Base-by-base conservation (phyloP, 768 basidiomycete genomes). In the Cystofilobasidium macerans region DNA sequence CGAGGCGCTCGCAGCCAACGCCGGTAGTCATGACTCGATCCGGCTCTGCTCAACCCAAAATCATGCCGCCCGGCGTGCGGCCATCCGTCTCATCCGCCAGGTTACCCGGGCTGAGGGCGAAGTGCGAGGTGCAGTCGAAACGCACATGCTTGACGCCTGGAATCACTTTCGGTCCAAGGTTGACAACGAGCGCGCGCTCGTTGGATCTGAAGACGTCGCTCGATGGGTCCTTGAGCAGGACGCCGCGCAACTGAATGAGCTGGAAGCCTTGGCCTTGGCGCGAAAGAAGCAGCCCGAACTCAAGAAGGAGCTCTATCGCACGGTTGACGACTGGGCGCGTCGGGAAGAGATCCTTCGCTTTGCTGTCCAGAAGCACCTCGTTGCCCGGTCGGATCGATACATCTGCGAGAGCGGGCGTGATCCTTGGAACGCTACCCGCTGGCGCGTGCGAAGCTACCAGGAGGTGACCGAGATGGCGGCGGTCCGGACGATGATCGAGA, bases 401-500 rank as follows among this genome's bases (percentile, higher is more conserved):
- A 43, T 45, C 58, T 42, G 38, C 71, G 8, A 67, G 68, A 14
- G 75, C 75, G 18, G 73, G 73, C 48, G 68, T 73, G 30, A 71
- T 72, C 69, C 74, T 13, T 65, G 61, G 43, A 22, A 20, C 42
- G 48, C 35, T 1, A 51, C 33, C 20, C 36, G 53, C 33, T 61
- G 60, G 65, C 40, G 59, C 22, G 53, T 30, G n/a, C 14, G 61
- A 13, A 62, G 61, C 38, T 22, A 8, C 30, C 60, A 60, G 30
- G 61, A 62, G 26, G 62, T 38, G 28, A 33, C 45, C 58, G 43
- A 47, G 54, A 36, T 67, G 42, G 48, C 62, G 47, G 7, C 13
- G 33, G 67, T 61, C 43, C 70, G 73, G 53, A 58, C 71, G 16
- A 72, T 73, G 72, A 72, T 72, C 43, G 33, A 69, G n/a, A 70